A percentile compares a stretch with the other conserved stretches of the same genome.
Evolutionary conservation across 768 basidiomycete genomes (phyloP).

Genomic region (Rhizopogon vinicolor): DNA sequence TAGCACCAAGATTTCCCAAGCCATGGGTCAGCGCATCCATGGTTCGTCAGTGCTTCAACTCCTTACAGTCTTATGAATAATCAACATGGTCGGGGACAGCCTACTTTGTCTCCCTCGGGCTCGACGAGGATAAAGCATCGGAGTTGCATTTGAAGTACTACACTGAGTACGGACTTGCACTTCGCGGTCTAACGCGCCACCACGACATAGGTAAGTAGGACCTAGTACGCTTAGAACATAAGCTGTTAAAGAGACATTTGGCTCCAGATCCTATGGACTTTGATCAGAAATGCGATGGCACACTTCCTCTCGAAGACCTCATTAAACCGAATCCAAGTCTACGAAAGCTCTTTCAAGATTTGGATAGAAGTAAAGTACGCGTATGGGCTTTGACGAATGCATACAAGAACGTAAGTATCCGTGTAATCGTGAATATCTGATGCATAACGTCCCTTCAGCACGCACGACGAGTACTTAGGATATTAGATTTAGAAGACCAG

Average conservation of each 20-base stretch:
- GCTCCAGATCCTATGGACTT: slow-evolving; percentile 76
- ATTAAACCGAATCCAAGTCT: slow-evolving; percentile 59
- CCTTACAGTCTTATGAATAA: not conserved
- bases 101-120: slow-evolving; percentile 69
- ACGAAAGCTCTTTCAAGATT: slow-evolving; percentile 68
- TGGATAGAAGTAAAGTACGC: slow-evolving; percentile 70
- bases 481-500: slow-evolving; percentile 67
- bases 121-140: slow-evolving; percentile 64
- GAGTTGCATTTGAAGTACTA: slow-evolving; percentile 71
- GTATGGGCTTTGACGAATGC: slow-evolving; percentile 90
- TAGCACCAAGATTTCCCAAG: slow-evolving; percentile 66
- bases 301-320: slow-evolving; percentile 77
- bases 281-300: slow-evolving; percentile 77
- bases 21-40: slow-evolving; percentile 78
- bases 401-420: slow-evolving; percentile 55
- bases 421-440: slow-evolving; percentile 3
- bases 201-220: slow-evolving; percentile 59
- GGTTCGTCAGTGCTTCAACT: slow-evolving; percentile 33
- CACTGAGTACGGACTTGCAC: slow-evolving; percentile 75
- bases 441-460: slow-evolving; percentile 43
- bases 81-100: slow-evolving; percentile 32
- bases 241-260: not conserved
- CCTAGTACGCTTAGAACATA: not conserved
- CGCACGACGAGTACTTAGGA: slow-evolving; percentile 72
- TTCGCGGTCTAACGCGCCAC: slow-evolving; percentile 73